Percentiles rank a stretch among this genome's conserved stretches.
These are phyloP conservation scores for Nymphaea thermarum DNA, from an alignment of 164 flowering plant genomes.

Conservation along the genomic window DNA sequence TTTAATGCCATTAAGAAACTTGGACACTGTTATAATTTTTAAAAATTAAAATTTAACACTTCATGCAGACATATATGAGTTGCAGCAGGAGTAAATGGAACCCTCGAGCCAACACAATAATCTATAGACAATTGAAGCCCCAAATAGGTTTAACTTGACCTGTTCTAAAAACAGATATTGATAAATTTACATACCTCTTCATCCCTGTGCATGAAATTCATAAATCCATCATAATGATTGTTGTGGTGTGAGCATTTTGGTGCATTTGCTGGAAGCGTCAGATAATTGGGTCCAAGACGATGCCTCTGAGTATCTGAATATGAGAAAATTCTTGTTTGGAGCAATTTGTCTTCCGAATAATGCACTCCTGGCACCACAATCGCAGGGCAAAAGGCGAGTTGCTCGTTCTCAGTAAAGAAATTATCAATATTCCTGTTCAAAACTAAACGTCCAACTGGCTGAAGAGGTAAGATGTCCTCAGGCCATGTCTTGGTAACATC, in stretches of 20 bases:
- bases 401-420: slow-evolving; percentile 96
- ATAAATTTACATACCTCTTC: slow-evolving; percentile 59
- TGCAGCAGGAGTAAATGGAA: too few relatives aligned
- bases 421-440: slow-evolving; percentile 90
- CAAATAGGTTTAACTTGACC: not conserved
- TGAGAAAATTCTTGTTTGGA: slow-evolving; percentile 79
- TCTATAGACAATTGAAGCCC: not conserved
- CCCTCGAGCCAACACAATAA: too few relatives aligned
- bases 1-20: too few relatives aligned
- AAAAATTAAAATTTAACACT: too few relatives aligned
- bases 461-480: slow-evolving; percentile 84
- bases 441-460: slow-evolving; percentile 91
- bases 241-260: slow-evolving; percentile 93
- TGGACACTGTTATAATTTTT: too few relatives aligned
- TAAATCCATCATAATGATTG: slow-evolving; percentile 92
- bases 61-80: too few relatives aligned
- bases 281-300: slow-evolving; percentile 94
- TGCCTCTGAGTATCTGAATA: slow-evolving; percentile 96
- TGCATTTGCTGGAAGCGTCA: slow-evolving; percentile 88
- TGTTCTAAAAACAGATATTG: not conserved
- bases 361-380: slow-evolving; percentile 83
- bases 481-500: slow-evolving; percentile 99
- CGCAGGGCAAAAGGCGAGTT: slow-evolving; percentile 88
- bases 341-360: slow-evolving; percentile 91
- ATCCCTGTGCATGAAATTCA: slow-evolving; percentile 99